Conservation (phyloP, 345 rosid genomes). For the Combretum micranthum region DNA sequence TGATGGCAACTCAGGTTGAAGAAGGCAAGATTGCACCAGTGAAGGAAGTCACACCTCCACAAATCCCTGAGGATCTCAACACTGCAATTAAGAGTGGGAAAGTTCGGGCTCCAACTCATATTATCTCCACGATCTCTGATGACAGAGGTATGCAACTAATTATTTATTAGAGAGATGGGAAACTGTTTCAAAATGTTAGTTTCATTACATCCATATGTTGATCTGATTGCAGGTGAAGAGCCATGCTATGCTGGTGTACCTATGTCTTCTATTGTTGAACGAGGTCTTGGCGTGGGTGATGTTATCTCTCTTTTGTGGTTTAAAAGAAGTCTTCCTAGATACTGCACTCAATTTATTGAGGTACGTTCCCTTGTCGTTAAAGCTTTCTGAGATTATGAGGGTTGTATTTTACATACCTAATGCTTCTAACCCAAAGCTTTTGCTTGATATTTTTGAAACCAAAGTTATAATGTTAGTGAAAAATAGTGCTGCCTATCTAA, state of each 20-base stretch:
- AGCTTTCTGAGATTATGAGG: background rate
- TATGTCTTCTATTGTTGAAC: conserved; percentile 92
- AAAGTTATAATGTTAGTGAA: background rate
- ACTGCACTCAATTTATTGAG: conserved; percentile 91
- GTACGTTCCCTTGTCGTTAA: conserved; percentile 23
- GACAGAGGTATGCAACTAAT: conserved; percentile 58
- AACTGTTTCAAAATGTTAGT: background rate
- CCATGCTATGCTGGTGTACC: conserved; percentile 99
- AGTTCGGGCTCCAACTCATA: conserved; percentile 95
- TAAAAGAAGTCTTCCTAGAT: conserved; percentile 95
- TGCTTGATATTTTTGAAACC: background rate
- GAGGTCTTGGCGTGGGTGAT: conserved; percentile 90
- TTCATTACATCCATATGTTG: conserved; percentile 7
- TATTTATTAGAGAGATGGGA: background rate
- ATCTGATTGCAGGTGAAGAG: conserved; percentile 66
- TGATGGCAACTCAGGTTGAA: conserved; percentile 43
- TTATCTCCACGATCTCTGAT: conserved; percentile 93
- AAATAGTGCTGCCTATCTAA: background rate
- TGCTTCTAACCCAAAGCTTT: background rate
- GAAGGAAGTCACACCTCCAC: conserved; percentile 82
- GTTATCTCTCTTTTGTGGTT: conserved; percentile 96
- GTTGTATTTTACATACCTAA: background rate
- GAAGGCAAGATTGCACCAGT: conserved; percentile 63
- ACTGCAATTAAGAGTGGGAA: conserved; percentile 90
- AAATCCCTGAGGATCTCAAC: conserved; percentile 94